Evolutionary conservation across 768 basidiomycete genomes (phyloP).

Genomic region (Serendipita sp.): DNA sequence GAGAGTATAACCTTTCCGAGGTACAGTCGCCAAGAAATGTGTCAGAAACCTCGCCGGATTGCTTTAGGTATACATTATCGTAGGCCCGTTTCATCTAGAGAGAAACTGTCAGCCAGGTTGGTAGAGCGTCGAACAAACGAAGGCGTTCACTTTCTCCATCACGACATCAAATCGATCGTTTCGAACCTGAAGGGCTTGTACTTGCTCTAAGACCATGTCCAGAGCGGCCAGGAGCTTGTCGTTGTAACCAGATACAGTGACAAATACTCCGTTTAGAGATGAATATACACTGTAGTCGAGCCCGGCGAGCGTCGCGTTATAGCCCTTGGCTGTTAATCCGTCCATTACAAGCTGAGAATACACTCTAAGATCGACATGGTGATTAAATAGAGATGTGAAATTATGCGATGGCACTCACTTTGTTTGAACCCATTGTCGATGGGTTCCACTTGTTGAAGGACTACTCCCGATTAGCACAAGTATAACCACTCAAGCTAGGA

Average conservation of each 20-base stretch:
- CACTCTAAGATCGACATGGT: not conserved
- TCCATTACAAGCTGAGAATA: slow-evolving; percentile 72
- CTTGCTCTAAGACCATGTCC: slow-evolving; percentile 50
- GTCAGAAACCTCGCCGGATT: slow-evolving; percentile 2
- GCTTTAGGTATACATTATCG: not conserved
- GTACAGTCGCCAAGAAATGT: not conserved
- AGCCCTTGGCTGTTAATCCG: slow-evolving; percentile 74
- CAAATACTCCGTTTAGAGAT: slow-evolving; percentile 46
- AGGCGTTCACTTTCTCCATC: slow-evolving; percentile 58
- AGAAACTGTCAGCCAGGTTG: not conserved
- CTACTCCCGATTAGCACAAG: too few relatives aligned
- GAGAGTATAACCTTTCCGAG: not conserved
- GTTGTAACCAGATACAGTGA: slow-evolving; percentile 73
- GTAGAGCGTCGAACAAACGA: not conserved
- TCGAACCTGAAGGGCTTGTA: slow-evolving; percentile 46
- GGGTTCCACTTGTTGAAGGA: slow-evolving; percentile 29
- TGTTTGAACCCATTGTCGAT: slow-evolving; percentile 58
- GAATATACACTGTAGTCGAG: slow-evolving; percentile 53
- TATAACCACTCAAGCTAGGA: not conserved
- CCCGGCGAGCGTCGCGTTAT: slow-evolving; percentile 85
- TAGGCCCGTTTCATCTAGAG: not conserved
- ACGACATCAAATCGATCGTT: slow-evolving; percentile 60
- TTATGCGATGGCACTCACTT: slow-evolving; percentile 26
- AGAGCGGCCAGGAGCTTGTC: slow-evolving; percentile 54
- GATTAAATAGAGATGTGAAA: too few relatives aligned